Percentiles rank a stretch among this genome's conserved stretches.
Evolutionary conservation across 2,329 filamentous ascomycete genomes (phyloP).

Genomic region (Dryadomyces quercus-mongolicae): DNA sequence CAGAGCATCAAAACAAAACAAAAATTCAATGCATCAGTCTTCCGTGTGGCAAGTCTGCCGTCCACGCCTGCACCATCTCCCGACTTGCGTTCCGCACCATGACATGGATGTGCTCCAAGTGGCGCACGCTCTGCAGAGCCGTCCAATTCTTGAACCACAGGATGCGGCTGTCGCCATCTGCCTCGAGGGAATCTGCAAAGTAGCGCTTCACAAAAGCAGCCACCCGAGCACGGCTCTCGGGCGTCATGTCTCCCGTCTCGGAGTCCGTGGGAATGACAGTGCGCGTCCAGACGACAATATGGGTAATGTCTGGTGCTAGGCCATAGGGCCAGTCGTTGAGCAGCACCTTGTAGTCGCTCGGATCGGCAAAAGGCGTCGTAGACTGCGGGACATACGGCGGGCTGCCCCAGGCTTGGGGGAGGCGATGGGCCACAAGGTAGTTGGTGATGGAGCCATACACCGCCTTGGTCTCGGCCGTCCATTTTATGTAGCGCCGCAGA

Average conservation of each 20-base stretch:
- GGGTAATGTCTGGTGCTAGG: slow-evolving; percentile 51
- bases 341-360: slow-evolving; percentile 56
- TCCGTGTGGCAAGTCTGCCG: slow-evolving; percentile 19
- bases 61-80: slow-evolving; percentile 41
- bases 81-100: slow-evolving; percentile 43
- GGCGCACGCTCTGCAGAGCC: slow-evolving; percentile 73
- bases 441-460: slow-evolving; percentile 69
- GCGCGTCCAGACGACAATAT: slow-evolving; percentile 87
- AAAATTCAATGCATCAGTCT: too few species aligned
- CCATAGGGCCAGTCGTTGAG: slow-evolving; percentile 94
- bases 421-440: slow-evolving; percentile 62
- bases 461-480: slow-evolving; percentile 56
- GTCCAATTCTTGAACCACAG: slow-evolving; percentile 96
- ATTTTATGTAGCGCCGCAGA: slow-evolving; percentile 66
- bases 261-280: slow-evolving; percentile 64
- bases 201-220: slow-evolving; percentile 56
- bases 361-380: slow-evolving; percentile 35
- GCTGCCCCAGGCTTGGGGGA: slow-evolving; percentile 53
- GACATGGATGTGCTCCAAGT: slow-evolving; percentile 84
- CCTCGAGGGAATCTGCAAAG: slow-evolving; percentile 50
- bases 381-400: slow-evolving; percentile 44
- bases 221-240: slow-evolving; percentile 49
- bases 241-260: slow-evolving; percentile 59
- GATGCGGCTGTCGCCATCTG: slow-evolving; percentile 34
- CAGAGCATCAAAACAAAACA: too few species aligned